A percentile compares a stretch with the other conserved stretches of the same genome.
Conservation (phyloP, 139 green algal species). For the Haematococcus lacustris region DNA sequence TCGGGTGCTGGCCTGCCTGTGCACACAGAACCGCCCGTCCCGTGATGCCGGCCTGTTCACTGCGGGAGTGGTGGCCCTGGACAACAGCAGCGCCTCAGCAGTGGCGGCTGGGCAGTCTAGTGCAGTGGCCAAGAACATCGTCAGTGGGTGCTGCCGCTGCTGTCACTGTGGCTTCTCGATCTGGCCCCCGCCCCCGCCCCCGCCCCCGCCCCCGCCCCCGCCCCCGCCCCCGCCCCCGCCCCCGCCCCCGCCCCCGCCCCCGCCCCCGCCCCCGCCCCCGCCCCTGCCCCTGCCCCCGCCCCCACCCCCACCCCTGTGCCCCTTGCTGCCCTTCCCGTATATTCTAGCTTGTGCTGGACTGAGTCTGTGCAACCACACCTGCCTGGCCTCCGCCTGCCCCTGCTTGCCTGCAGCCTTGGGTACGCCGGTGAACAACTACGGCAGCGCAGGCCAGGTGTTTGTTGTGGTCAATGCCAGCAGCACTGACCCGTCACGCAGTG, state of each 20-base stretch:
- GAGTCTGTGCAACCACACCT: neutral
- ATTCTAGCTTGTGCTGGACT: neutral
- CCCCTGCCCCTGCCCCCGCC: too few species aligned
- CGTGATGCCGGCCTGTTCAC: constrained; percentile 10
- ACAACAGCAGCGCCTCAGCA: neutral
- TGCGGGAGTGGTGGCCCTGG: neutral
- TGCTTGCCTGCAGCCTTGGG: constrained; percentile 8
- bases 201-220: too few species aligned
- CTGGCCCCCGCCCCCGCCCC: too few species aligned
- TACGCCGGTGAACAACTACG: constrained; percentile 6
- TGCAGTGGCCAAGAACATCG: constrained; percentile 9
- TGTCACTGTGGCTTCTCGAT: too few species aligned
- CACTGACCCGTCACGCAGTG: neutral
- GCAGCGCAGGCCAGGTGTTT: neutral
- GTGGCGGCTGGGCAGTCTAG: neutral
- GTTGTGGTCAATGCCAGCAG: neutral
- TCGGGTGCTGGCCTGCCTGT: neutral
- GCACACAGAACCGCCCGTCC: constrained; percentile 1
- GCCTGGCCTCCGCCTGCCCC: neutral
- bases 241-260: too few species aligned
- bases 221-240: too few species aligned
- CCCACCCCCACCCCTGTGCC: too few species aligned
- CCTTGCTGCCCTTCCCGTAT: neutral
- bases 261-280: too few species aligned
- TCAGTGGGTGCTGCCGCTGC: neutral